phyloP scores from a whole-genome alignment of 2,329 filamentous ascomycete genomes.

The Ambrosiella beaveri region DNA sequence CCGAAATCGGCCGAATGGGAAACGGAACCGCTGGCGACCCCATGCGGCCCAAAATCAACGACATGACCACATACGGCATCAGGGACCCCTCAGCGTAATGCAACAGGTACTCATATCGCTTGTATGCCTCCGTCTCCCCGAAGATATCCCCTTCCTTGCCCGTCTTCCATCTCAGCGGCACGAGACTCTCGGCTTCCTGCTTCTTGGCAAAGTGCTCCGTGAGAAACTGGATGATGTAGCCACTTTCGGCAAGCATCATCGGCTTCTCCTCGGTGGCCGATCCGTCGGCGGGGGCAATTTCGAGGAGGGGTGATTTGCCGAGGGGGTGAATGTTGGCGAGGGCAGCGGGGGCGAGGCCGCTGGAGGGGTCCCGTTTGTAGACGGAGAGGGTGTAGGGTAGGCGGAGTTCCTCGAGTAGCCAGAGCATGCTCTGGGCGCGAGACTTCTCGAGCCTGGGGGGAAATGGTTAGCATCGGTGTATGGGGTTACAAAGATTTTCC shows the following conservation, averaged over 20 bases:
- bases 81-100: constrained; percentile 76
- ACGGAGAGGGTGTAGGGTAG: constrained; percentile 64
- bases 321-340: constrained; percentile 66
- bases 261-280: constrained; percentile 20
- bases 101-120: constrained; percentile 51
- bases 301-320: constrained; percentile 71
- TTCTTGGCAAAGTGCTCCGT: constrained; percentile 38
- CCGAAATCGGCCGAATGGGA: constrained; percentile 34
- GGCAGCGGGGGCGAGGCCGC: constrained; percentile 55
- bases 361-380: constrained; percentile 48
- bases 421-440: constrained; percentile 66
- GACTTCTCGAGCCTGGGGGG: constrained; percentile 59
- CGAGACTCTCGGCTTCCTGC: constrained; percentile 24
- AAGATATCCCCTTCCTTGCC: constrained; percentile 40
- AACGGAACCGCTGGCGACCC: constrained; percentile 32
- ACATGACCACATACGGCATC: constrained; percentile 52
- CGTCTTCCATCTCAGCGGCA: constrained; percentile 35
- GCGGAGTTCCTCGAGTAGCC: constrained; percentile 70
- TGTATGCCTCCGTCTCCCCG: constrained; percentile 43
- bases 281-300: constrained; percentile 28
- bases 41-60: constrained; percentile 39
- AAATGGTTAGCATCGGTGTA: constrained; percentile 1
- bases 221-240: constrained; percentile 66
- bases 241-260: constrained; percentile 63
- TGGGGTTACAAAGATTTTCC: neutral